These are phyloP conservation scores for Pseudocercospora musae DNA, from an alignment of 2,329 filamentous ascomycete genomes.

Conservation along the genomic window DNA sequence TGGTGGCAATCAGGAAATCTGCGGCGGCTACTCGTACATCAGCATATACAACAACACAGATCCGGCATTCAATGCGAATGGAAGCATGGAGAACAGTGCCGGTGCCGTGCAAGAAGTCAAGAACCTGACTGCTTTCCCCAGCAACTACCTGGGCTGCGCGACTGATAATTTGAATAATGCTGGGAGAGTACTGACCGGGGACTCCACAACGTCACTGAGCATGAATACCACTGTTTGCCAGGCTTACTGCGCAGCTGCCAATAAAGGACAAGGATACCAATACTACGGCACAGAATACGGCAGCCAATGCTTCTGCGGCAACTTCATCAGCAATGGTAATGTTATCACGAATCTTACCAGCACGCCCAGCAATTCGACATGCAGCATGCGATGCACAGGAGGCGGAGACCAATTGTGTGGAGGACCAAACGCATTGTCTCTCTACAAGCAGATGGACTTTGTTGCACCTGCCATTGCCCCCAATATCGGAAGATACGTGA, in stretches of 20 bases:
- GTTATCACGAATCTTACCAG: slow-evolving; percentile 17
- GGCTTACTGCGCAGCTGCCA: slow-evolving; percentile 24
- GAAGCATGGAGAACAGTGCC: slow-evolving; percentile 21
- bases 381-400: slow-evolving; percentile 29
- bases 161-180: slow-evolving; percentile 20
- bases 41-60: slow-evolving; percentile 36
- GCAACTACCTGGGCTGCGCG: slow-evolving; percentile 34
- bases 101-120: slow-evolving; percentile 19
- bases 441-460: slow-evolving; percentile 28
- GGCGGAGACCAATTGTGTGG: slow-evolving; percentile 30
- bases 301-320: slow-evolving; percentile 35
- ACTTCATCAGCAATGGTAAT: slow-evolving; percentile 12
- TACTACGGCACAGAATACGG: slow-evolving; percentile 35
- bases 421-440: slow-evolving; percentile 28
- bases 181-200: slow-evolving; percentile 24
- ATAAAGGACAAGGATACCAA: slow-evolving; percentile 21
- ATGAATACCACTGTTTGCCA: slow-evolving; percentile 32
- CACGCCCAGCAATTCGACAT: slow-evolving; percentile 22
- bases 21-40: slow-evolving; percentile 33
- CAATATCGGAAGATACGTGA: slow-evolving; percentile 26
- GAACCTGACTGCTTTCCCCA: slow-evolving; percentile 22
- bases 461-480: slow-evolving; percentile 19
- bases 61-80: slow-evolving; percentile 24
- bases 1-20: slow-evolving; percentile 29
- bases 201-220: slow-evolving; percentile 16